These are phyloP conservation scores for Kwoniella shivajii DNA, from an alignment of 1,284 basidiomycete species.

Conservation along the genomic window DNA sequence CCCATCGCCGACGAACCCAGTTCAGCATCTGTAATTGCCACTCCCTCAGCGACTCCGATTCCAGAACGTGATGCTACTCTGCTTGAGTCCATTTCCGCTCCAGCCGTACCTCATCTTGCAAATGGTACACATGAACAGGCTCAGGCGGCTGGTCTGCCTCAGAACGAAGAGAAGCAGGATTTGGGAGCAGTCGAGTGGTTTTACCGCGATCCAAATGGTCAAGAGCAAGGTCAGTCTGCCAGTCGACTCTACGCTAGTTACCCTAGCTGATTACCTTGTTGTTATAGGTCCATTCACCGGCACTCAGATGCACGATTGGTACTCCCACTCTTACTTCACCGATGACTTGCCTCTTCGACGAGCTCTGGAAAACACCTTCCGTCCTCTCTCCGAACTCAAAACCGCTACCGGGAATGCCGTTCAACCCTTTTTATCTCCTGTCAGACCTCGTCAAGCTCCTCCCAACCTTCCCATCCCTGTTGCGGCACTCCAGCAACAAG, in stretches of 20 bases:
- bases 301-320: slow-evolving; percentile 95
- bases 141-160: slow-evolving; percentile 4
- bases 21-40: slow-evolving; percentile 39
- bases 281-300: slow-evolving; percentile 82
- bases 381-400: slow-evolving; percentile 52
- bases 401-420: slow-evolving; percentile 46
- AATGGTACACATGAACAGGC: background rate
- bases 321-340: slow-evolving; percentile 87
- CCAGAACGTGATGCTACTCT: slow-evolving; percentile 45
- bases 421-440: slow-evolving; percentile 49
- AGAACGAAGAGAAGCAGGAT: slow-evolving; percentile 55
- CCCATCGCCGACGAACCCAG: slow-evolving; percentile 22
- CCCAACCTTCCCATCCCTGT: slow-evolving; percentile 50
- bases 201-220: slow-evolving; percentile 86
- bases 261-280: slow-evolving; percentile 8
- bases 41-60: slow-evolving; percentile 43
- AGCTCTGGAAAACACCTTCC: slow-evolving; percentile 53
- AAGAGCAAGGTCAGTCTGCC: slow-evolving; percentile 73
- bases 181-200: slow-evolving; percentile 80
- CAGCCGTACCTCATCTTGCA: background rate
- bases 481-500: slow-evolving; percentile 26
- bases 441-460: slow-evolving; percentile 43
- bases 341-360: slow-evolving; percentile 82
- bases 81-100: slow-evolving; percentile 16
- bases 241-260: background rate